These are phyloP conservation scores for Daldinia childiae DNA, from an alignment of 495 filamentous ascomycete species.

Conservation along the genomic window DNA sequence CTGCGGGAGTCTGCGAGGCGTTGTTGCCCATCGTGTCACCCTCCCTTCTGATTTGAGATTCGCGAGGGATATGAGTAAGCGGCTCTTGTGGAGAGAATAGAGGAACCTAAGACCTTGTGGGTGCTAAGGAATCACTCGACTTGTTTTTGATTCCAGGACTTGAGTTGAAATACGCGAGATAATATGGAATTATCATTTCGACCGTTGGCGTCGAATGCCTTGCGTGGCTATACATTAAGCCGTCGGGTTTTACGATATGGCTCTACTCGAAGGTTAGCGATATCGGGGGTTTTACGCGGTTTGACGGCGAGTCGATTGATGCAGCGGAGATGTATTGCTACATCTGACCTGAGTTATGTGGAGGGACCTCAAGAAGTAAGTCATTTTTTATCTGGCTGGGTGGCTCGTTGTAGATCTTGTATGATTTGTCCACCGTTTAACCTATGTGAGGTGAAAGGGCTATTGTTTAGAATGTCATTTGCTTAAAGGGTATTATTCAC, in stretches of 20 bases:
- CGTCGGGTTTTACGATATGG: neutral
- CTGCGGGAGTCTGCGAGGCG: neutral
- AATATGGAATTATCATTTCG: conserved; percentile 18
- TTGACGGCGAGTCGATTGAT: neutral
- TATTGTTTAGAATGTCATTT: neutral
- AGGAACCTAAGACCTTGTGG: neutral
- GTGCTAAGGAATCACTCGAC: neutral
- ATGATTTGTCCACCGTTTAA: neutral
- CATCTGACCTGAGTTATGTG: conserved; percentile 41
- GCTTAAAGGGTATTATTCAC: neutral
- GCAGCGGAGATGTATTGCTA: conserved; percentile 31
- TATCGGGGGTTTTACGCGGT: neutral
- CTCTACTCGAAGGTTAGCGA: neutral
- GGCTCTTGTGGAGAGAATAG: neutral
- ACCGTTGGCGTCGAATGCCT: neutral
- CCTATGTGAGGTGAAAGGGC: neutral
- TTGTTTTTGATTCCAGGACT: neutral
- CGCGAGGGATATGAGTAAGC: neutral
- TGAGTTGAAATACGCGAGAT: neutral
- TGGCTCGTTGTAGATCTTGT: neutral
- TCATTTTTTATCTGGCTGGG: neutral
- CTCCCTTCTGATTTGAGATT: neutral
- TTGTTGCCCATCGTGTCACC: neutral
- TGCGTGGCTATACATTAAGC: neutral
- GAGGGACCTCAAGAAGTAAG: conserved; percentile 47